A percentile compares a stretch with the other conserved stretches of the same genome.
Evolutionary conservation across 2,329 filamentous ascomycete genomes (phyloP).

Genomic region (Aspergillus felis): DNA sequence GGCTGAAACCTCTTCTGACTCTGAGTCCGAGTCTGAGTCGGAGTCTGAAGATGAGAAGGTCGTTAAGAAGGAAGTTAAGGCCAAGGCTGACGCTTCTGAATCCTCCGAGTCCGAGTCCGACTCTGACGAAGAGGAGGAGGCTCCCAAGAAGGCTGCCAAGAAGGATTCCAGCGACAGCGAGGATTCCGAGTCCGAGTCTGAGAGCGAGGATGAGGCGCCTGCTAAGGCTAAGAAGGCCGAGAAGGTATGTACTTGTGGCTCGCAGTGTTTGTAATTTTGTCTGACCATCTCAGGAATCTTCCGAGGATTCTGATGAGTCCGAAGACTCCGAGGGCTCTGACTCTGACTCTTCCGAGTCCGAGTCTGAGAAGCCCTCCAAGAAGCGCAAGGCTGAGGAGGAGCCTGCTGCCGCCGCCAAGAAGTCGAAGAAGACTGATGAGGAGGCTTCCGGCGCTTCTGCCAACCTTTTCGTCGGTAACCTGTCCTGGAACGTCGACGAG

Average conservation of each 20-base stretch:
- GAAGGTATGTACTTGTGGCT: conserved; percentile 18
- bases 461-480: conserved; percentile 85
- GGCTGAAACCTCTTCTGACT: conserved; percentile 26
- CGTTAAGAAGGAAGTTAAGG: conserved; percentile 31
- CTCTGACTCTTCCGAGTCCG: conserved; percentile 27
- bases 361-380: conserved; percentile 34
- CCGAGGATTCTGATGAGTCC: conserved; percentile 13
- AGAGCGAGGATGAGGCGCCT: conserved; percentile 19
- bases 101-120: conserved; percentile 14
- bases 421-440: conserved; percentile 64
- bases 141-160: conserved; percentile 21
- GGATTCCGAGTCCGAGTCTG: conserved; percentile 29
- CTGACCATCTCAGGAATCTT: conserved; percentile 12
- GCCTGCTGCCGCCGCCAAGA: conserved; percentile 45
- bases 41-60: conserved; percentile 36
- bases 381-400: conserved; percentile 51
- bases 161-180: conserved; percentile 23
- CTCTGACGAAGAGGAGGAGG: conserved; percentile 15
- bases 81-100: conserved; percentile 17
- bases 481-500: conserved; percentile 89
- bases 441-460: conserved; percentile 29
- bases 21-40: conserved; percentile 17
- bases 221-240: conserved; percentile 26
- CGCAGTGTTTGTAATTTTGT: background rate
- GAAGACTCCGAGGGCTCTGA: conserved; percentile 23